Base-by-base conservation (phyloP, 2,329 filamentous ascomycete genomes). In the Talaromyces marneffei region DNA sequence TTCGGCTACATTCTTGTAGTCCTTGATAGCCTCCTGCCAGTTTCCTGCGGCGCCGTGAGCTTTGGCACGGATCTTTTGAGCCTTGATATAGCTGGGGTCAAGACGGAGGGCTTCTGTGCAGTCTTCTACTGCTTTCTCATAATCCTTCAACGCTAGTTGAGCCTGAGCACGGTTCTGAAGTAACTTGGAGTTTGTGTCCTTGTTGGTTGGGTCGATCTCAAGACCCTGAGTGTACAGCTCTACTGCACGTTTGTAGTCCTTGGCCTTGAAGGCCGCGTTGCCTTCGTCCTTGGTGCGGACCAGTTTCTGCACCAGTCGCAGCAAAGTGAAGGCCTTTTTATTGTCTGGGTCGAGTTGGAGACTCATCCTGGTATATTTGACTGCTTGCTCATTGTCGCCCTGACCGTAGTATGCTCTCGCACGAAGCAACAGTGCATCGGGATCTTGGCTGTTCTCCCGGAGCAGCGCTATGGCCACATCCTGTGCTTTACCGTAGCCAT, bases 281-380 rank as follows among this genome's bases (percentile, higher is more conserved):
- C 94, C 94, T 69, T 96, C 91, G 67, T 94, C 89, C 81, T 97
- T 97, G 82, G 91, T 93, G 64, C 90, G 86, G 70, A 96, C 90
- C 23, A 99, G 84, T 78, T 92, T 96, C 78, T 96, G 92, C 48
- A 97, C 91, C 72, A 90, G 89, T 64, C 91, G 86, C 63, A 97
- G 81, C 79, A 91, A 93, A 78, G 92, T 95, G 68, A 96, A 85
- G 7, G 92, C 93, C 65, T 91, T 88, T 69, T 86, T 88, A 79
- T 90, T 94, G 75, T 99, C 94, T 8, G 94, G 94, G 69, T 97
- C 94, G 74, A 92, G 91, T 73, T 83, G 89, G 60, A 96, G 79
- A 20, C 93, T 94, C 78, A 94, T 90, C 66, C 91, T 86, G 79
- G 97, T 94, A 74, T 95, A 90, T 72, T 93, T 90, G 46, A 96